Conservation (phyloP, 768 basidiomycete species). For the Phlebiopsis flavidoalba region DNA sequence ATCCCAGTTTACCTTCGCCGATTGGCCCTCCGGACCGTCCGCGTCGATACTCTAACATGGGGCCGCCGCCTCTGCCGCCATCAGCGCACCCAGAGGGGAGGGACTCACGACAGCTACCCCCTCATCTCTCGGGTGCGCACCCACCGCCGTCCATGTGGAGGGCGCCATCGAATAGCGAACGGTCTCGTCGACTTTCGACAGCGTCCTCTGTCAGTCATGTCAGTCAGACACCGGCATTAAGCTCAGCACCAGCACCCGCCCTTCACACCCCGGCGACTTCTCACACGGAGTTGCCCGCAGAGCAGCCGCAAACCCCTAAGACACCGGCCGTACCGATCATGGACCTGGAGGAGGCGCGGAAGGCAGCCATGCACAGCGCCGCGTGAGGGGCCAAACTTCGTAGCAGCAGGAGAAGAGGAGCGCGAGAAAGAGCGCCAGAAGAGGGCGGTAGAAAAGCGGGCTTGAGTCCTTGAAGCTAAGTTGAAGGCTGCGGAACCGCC, state of each 20-base stretch:
- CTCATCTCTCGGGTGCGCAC: slow-evolving; percentile 43
- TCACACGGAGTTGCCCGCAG: slow-evolving; percentile 8
- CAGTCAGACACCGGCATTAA: slow-evolving; percentile 10
- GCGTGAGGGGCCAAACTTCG: slow-evolving; percentile 80
- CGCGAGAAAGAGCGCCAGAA: slow-evolving; percentile 77
- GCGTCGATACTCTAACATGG: slow-evolving; percentile 36
- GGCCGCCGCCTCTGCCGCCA: slow-evolving; percentile 44
- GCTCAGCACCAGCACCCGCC: too few species aligned
- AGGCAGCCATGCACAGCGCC: slow-evolving; percentile 77
- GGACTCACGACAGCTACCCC: slow-evolving; percentile 52
- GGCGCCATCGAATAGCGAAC: slow-evolving; percentile 2
- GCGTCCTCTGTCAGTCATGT: slow-evolving; percentile 1
- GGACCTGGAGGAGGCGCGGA: slow-evolving; percentile 57
- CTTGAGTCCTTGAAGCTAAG: slow-evolving; percentile 66
- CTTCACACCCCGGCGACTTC: slow-evolving; percentile 8
- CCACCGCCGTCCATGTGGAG: slow-evolving; percentile 18
- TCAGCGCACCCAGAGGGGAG: slow-evolving; percentile 23
- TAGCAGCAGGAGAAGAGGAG: slow-evolving; percentile 77
- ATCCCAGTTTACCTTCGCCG: neutral
- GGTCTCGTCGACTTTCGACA: slow-evolving; percentile 28
- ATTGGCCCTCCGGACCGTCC: slow-evolving; percentile 4
- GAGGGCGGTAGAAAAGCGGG: slow-evolving; percentile 75
- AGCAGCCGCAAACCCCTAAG: neutral
- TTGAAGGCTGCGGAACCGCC: slow-evolving; percentile 38
- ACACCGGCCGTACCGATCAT: slow-evolving; percentile 15